Evolutionary conservation across 2,329 filamentous ascomycete species (phyloP).

Genomic region (Fusarium luffae): DNA sequence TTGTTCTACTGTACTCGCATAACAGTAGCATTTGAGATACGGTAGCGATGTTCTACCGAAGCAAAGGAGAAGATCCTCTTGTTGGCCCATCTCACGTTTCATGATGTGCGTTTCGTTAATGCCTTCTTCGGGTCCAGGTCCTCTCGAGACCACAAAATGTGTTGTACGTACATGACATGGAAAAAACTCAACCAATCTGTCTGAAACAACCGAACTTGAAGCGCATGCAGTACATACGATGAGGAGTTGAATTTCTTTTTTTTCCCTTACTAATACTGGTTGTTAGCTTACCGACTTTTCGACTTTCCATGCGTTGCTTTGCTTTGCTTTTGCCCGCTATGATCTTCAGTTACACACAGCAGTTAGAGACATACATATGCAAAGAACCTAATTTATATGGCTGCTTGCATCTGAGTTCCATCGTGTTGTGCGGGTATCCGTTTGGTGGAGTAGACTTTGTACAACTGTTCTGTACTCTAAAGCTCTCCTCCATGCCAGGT

Average conservation of each 20-base stretch:
- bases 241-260: neutral
- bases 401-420: conserved; percentile 24
- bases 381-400: conserved; percentile 29
- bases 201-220: conserved; percentile 43
- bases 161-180: neutral
- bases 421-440: conserved; percentile 26
- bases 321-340: conserved; percentile 13
- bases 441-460: neutral
- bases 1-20: neutral
- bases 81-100: conserved; percentile 34
- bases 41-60: conserved; percentile 1
- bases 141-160: neutral
- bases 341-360: neutral
- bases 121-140: conserved; percentile 20
- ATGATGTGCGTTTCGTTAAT: conserved; percentile 42
- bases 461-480: conserved; percentile 1
- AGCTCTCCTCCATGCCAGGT: neutral
- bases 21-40: neutral
- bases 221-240: conserved; percentile 6
- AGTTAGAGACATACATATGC: conserved; percentile 23
- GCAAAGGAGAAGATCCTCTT: conserved; percentile 24
- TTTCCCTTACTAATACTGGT: neutral
- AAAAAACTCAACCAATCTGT: conserved; percentile 30
- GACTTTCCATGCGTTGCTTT: neutral
- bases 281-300: conserved; percentile 29